Percentiles rank a stretch among this genome's conserved stretches.
These are phyloP conservation scores for Sarocladiaceae sp. DNA, from an alignment of 2,329 filamentous ascomycete species.

Conservation along the genomic window DNA sequence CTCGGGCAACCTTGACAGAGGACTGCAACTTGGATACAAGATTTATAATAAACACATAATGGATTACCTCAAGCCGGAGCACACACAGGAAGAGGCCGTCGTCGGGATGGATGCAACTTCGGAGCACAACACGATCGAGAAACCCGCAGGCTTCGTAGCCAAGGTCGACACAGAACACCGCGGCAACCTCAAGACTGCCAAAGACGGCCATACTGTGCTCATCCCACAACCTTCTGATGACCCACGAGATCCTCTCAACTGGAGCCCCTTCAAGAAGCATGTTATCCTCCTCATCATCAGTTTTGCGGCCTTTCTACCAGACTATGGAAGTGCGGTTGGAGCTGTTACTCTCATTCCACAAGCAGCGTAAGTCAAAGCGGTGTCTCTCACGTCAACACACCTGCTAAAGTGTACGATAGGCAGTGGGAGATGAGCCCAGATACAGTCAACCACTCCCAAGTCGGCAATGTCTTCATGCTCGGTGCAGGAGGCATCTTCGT, in stretches of 20 bases:
- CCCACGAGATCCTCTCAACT: slow-evolving; percentile 44
- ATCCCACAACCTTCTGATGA: slow-evolving; percentile 43
- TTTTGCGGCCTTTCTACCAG: not conserved
- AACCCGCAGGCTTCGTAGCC: not conserved
- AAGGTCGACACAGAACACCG: not conserved
- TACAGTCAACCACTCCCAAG: slow-evolving; percentile 40
- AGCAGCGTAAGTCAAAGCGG: not conserved
- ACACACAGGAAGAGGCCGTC: not conserved
- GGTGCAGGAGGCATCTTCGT: slow-evolving; percentile 36
- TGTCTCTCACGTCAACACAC: too few species aligned
- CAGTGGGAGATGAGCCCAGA: slow-evolving; percentile 42
- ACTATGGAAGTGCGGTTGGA: not conserved
- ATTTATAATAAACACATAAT: not conserved
- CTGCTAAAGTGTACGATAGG: not conserved
- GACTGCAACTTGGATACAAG: too few species aligned
- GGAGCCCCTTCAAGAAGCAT: slow-evolving; percentile 23
- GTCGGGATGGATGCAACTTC: not conserved
- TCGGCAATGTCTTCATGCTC: slow-evolving; percentile 48
- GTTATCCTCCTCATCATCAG: not conserved
- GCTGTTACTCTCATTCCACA: not conserved
- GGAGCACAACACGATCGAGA: not conserved
- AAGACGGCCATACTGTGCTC: slow-evolving; percentile 32
- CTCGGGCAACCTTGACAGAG: too few species aligned
- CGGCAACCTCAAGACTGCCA: slow-evolving; percentile 17
- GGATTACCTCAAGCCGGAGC: not conserved